Evolutionary conservation across 345 rosid species (phyloP), one percentile per base, ranked within the genome.

Genomic region (Tarenaya hassleriana): DNA sequence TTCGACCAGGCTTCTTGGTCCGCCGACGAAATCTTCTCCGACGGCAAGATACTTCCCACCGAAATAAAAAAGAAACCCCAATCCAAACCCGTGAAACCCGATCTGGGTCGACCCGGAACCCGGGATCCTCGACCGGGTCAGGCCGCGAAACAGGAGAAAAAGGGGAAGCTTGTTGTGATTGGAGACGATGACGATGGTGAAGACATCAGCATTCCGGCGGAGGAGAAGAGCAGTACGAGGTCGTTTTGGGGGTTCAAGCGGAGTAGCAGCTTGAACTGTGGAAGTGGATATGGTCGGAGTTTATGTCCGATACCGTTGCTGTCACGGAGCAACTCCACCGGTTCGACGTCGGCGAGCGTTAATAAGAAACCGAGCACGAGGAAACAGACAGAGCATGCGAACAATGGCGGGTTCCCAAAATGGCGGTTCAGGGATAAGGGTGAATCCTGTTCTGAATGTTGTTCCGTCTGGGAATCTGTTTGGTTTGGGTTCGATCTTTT

Each of bases 211-310:
- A 2, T 3, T 3, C 63, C 59, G 29, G 67, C 73, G 58, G 73
- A 79, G 74, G 77, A 70, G 34, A 68, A 68, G 13, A 62, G 29
- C 0, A 67, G 24, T 48, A 55, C 85, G 39, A 78, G 68, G 73
- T 83, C 95, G 32, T 86, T 86, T 58, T 86, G 95, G 88, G 48
- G 81, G 20, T 80, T 86, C 70, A 83, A 81, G 47, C 64, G 95
- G 37, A 87, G 95, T 39, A 79, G 80, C 15, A 87, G 95, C 60
- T 67, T 80, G 62, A 83, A 81, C 39, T 81, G 95, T 49, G 83
- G 81, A 1, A 83, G 81, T 55, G 77, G 80, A 0, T 87, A 81
- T 21, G 89, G 92, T 4, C 65, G 80, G 56, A 75, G 82, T 27
- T 34, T 87, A 17, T 87, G 95, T 55, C 95, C 92, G 40, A 53